Percentiles rank a stretch among this genome's conserved stretches.
phyloP scores from a whole-genome alignment of 1,284 basidiomycete genomes.

The Apiotrichum gracile region DNA sequence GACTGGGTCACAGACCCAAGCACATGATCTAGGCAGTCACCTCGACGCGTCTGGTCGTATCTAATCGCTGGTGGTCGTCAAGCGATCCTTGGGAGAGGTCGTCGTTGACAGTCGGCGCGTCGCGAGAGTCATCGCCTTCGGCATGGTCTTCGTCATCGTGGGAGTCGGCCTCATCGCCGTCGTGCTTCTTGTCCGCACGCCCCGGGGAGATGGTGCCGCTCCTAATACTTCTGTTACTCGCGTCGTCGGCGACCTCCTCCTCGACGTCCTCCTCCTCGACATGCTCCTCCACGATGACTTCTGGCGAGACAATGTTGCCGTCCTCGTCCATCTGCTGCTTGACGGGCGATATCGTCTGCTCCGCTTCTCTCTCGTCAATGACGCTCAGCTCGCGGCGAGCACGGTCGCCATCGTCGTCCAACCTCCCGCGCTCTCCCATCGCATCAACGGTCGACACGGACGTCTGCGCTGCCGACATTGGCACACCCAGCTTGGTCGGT shows the following conservation, averaged over 20 bases:
- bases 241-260: not conserved
- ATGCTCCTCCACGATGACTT: not conserved
- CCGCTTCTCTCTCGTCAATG: conserved; percentile 36
- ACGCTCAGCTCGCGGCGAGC: conserved; percentile 42
- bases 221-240: not conserved
- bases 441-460: conserved; percentile 19
- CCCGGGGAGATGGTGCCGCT: not conserved
- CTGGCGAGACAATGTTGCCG: not conserved
- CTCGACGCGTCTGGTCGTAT: not conserved
- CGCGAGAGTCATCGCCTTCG: not conserved
- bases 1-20: too few species aligned
- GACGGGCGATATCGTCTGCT: not conserved
- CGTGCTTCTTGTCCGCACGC: not conserved
- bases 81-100: not conserved
- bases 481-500: conserved; percentile 18
- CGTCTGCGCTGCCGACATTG: conserved; percentile 4
- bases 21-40: not conserved
- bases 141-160: not conserved
- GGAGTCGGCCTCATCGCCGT: not conserved
- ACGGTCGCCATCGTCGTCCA: conserved; percentile 15
- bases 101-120: conserved; percentile 5
- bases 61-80: not conserved
- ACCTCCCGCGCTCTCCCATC: conserved; percentile 24
- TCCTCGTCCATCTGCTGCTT: not conserved
- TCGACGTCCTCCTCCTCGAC: not conserved